Evolutionary conservation across 2,329 filamentous ascomycete species (phyloP).

Genomic region (Calycina herbarum): DNA sequence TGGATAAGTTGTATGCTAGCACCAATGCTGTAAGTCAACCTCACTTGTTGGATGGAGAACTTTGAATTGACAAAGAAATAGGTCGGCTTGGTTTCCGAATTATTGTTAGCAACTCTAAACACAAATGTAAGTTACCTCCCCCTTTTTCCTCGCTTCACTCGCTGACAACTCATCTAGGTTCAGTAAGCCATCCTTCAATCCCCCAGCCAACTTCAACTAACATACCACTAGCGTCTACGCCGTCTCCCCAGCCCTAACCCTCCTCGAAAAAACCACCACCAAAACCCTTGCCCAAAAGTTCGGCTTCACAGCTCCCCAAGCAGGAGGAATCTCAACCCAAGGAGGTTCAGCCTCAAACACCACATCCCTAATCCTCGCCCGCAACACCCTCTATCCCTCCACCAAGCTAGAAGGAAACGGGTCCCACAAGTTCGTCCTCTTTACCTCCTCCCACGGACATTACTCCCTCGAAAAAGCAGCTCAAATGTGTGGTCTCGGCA

Average conservation of each 20-base stretch:
- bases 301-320: slow-evolving; percentile 66
- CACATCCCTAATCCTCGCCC: slow-evolving; percentile 81
- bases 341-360: slow-evolving; percentile 85
- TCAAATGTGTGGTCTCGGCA: slow-evolving; percentile 84
- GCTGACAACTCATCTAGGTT: not conserved
- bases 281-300: slow-evolving; percentile 73
- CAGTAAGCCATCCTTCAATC: not conserved
- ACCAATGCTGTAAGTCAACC: slow-evolving; percentile 68
- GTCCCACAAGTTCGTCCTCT: slow-evolving; percentile 69
- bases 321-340: slow-evolving; percentile 69
- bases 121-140: slow-evolving; percentile 65
- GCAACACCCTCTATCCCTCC: slow-evolving; percentile 79
- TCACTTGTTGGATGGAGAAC: slow-evolving; percentile 14
- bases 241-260: slow-evolving; percentile 82
- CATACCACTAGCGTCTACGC: slow-evolving; percentile 83
- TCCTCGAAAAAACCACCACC: slow-evolving; percentile 84
- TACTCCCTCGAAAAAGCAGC: slow-evolving; percentile 95
- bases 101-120: slow-evolving; percentile 83
- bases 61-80: slow-evolving; percentile 31
- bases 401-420: slow-evolving; percentile 74
- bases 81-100: slow-evolving; percentile 81
- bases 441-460: slow-evolving; percentile 88
- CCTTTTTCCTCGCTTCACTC: not conserved
- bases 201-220: slow-evolving; percentile 4
- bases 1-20: slow-evolving; percentile 92